Base-by-base conservation (phyloP, 345 rosid genomes). In the Sonneratia caseolaris region DNA sequence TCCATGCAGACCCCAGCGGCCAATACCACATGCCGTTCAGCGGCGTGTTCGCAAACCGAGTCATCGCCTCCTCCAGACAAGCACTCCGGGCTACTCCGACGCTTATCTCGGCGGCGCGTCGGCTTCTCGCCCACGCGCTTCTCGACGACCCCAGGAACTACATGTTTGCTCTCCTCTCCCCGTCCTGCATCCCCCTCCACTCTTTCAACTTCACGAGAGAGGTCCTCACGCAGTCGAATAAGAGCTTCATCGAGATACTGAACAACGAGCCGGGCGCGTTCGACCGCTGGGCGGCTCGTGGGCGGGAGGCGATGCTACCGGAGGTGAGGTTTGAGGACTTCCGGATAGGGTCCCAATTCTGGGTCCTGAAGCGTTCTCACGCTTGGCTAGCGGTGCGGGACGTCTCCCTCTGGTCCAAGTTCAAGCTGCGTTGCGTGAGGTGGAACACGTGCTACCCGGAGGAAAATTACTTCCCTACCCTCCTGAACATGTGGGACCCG, bases 271-370 rank as follows among this genome's bases (percentile, higher is more conserved):
- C 73, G 1, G 85, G 91, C 55, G 70, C 82, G 21, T 84, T 43
- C 71, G 93, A 75, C 14, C 72, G 98, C 49, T 92, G 96, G 95
- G 89, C 89, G 43, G 95, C 90, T 77, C 91, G 93, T 76, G 98
- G 97, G 1, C 21, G 24, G 0, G 71, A 79, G 2, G 86, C 86
- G 75, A 92, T 92, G 97, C 75, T 87, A 0, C 91, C 97, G 74
- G 97, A 83, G 56, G 91, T 90, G 83, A 76, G 22, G 77, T 66
- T 90, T 0, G 90, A 83, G 67, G 91, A 88, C 27, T 92, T 92
- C 35, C 75, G 95, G 68, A 87, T 87, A 15, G 96, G 96, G 80
- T 92, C 96, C 51, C 96, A 92, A 86, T 90, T 90, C 37, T 90
- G 98, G 98, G 86, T 70, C 1, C 14, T 89, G 82, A 82, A 90